Base-by-base conservation (phyloP, 139 green algal species). In the Tetradesmus obliquus region DNA sequence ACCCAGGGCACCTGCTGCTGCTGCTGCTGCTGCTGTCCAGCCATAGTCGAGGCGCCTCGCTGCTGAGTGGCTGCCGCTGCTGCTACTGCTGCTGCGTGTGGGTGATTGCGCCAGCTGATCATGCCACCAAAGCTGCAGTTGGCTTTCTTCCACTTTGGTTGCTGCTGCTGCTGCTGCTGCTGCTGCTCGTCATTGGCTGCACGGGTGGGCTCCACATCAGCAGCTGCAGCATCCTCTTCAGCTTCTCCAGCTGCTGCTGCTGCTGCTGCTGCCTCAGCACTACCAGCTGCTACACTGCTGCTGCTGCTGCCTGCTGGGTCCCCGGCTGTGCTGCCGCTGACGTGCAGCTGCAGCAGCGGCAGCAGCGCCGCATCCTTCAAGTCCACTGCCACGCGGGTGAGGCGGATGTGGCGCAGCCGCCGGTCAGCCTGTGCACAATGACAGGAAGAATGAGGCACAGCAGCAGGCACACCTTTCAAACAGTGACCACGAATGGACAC, bases 1-100 rank as follows among this genome's bases (percentile, higher is more conserved):
- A 96, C 90, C 94, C 95, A 97, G 17, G 91, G 32, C 53, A 91
- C 19, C 55, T 62, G 55, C 62, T 82, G 85, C 62, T 66, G 45
- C 62, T 69, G 85, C 20, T 87, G 15, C 85, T 81, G 32, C 32
- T 12, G 4, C 20, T 54, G 24, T 15, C 20, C n/a, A 51, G 24
- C n/a, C 12, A 10, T 15, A 15, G 7, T 15, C 4, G n/a, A 82
- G 9, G 22, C 1, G 1, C 74, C 74, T 55, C n/a, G 24, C 74
- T 82, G 24, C 74, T 53, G n/a, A 10, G 60, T 72, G 10, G 81
- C 81, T 32, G 51, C 81, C 69, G 81, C 81, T 88, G 57, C 13
- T 17, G 24, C 45, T 13, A 20, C 57, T 79, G 84, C 84, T 79
- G 84, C 55, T 88, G 55, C 84, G 53, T 55, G 62, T 66, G 85